Percentiles rank a stretch among this genome's conserved stretches.
Conservation (phyloP, 2,329 filamentous ascomycete genomes). For the Parastagonospora nodorum region DNA sequence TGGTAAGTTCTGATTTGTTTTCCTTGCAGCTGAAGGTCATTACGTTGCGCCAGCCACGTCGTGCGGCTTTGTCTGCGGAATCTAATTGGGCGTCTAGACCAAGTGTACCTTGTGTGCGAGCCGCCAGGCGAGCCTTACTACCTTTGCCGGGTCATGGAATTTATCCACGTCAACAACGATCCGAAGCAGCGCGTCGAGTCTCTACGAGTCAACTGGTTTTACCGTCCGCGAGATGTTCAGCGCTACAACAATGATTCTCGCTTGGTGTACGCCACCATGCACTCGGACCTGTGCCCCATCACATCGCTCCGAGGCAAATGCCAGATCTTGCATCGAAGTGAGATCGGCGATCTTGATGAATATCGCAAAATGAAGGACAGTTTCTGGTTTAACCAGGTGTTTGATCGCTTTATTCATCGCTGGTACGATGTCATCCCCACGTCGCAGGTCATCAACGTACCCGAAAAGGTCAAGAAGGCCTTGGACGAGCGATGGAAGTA, state of each 20-base stretch:
- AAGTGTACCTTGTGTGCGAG: slow-evolving; percentile 96
- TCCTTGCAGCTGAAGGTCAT: slow-evolving; percentile 26
- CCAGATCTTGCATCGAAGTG: slow-evolving; percentile 83
- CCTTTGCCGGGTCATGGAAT: slow-evolving; percentile 97
- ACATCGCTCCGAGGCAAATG: slow-evolving; percentile 93
- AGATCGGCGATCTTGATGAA: slow-evolving; percentile 80
- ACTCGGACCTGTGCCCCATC: slow-evolving; percentile 93
- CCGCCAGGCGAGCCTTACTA: slow-evolving; percentile 98
- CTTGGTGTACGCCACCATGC: slow-evolving; percentile 94
- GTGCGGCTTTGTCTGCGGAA: slow-evolving; percentile 28
- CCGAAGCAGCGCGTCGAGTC: slow-evolving; percentile 76
- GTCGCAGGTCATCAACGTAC: slow-evolving; percentile 91
- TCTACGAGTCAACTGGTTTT: slow-evolving; percentile 96
- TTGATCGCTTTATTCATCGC: slow-evolving; percentile 97
- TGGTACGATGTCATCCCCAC: slow-evolving; percentile 97
- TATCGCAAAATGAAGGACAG: slow-evolving; percentile 84
- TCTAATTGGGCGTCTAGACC: slow-evolving; percentile 60
- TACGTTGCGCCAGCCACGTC: slow-evolving; percentile 37
- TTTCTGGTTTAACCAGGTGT: slow-evolving; percentile 98
- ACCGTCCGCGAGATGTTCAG: slow-evolving; percentile 92
- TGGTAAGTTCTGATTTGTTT: slow-evolving; percentile 61
- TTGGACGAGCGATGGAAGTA: slow-evolving; percentile 96
- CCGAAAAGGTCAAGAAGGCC: slow-evolving; percentile 91
- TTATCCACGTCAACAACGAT: slow-evolving; percentile 77
- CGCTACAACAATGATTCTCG: slow-evolving; percentile 90